Conservation (phyloP, 2,329 filamentous ascomycete species). For the Ploettnerulaceae sp. region DNA sequence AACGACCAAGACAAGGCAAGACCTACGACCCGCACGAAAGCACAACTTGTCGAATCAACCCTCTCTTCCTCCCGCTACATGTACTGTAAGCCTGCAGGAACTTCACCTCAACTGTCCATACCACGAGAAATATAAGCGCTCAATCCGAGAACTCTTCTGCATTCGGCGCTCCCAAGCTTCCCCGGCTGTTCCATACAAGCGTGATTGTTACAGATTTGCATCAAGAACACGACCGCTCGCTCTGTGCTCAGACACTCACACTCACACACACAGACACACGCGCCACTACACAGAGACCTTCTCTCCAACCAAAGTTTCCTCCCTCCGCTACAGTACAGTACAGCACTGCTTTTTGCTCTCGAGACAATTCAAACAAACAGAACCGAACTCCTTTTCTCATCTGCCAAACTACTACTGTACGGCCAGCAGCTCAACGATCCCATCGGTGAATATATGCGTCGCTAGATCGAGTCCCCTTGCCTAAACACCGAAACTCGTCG, state of each 20-base stretch:
- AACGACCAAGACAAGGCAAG: not conserved
- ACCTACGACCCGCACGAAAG: not conserved
- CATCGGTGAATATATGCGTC: too few species aligned
- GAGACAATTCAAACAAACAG: too few species aligned
- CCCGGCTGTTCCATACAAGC: conserved; percentile 31
- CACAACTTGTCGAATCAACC: not conserved
- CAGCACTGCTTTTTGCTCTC: too few species aligned
- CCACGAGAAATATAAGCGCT: conserved; percentile 4
- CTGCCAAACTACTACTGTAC: too few species aligned
- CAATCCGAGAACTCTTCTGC: not conserved
- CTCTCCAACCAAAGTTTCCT: not conserved
- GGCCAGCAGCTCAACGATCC: too few species aligned
- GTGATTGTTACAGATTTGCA: conserved; percentile 37
- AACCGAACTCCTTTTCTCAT: too few species aligned
- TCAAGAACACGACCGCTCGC: conserved; percentile 30
- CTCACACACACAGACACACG: not conserved
- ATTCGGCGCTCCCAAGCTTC: conserved; percentile 26
- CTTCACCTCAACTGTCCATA: not conserved
- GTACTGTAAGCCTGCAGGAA: not conserved
- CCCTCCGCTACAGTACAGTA: not conserved
- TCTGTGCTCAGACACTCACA: not conserved
- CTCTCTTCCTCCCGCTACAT: too few species aligned
- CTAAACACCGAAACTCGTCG: conserved; percentile 2
- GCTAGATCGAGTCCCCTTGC: not conserved
- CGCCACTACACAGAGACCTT: not conserved